Evolutionary conservation across 2,329 filamentous ascomycete species (phyloP), one percentile per base, ranked within the genome.

Genomic region (Colletotrichum lini): DNA sequence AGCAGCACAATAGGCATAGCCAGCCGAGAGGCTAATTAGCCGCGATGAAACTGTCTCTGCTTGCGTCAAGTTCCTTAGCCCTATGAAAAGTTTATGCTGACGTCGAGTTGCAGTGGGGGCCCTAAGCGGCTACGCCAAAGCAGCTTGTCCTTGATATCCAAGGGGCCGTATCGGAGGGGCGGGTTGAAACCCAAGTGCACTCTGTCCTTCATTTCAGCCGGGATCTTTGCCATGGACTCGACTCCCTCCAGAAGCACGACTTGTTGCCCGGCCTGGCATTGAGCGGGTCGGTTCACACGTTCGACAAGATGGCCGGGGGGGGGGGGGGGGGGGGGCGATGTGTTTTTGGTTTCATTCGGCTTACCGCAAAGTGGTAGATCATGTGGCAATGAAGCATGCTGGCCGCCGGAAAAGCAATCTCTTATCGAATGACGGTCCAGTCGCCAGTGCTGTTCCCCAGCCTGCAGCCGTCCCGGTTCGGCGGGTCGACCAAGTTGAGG

Each of bases 341-440:
- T 7, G 10, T 40, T 40, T 4, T 15, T 2, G 15, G 26, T 8
- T 8, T 30, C 10, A 12, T 5, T 12, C n/a, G 35, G 15, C 67
- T 61, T 67, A 70, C 64, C 12, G 64, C 67, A 16, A 70, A 70
- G 23, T 70, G 67, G n/a, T 67, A 64, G 16, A 67, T 70, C 67
- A 70, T 70, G 5, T 70, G 67, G 26, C 67, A 70, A 21, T 70
- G 64, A 52, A 70, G 67, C 67, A 70, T 70, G n/a, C 64, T 70
- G 4, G 64, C 67, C 2, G 67, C 64, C 38, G 67, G 67, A 45
- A 67, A 70, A 2, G 56, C 49, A 9, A 70, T 70, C 57, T 70
- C 63, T 16, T 70, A 70, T 40, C 67, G 63, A n/a, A 70, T 70
- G n/a, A 70, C 67, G 6, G 67, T 58, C 67, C 64, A 70, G 50